Evolutionary conservation across 306 rosid genomes (phyloP), one percentile per base, ranked within the genome.

Genomic region (Cicer yamashitae): DNA sequence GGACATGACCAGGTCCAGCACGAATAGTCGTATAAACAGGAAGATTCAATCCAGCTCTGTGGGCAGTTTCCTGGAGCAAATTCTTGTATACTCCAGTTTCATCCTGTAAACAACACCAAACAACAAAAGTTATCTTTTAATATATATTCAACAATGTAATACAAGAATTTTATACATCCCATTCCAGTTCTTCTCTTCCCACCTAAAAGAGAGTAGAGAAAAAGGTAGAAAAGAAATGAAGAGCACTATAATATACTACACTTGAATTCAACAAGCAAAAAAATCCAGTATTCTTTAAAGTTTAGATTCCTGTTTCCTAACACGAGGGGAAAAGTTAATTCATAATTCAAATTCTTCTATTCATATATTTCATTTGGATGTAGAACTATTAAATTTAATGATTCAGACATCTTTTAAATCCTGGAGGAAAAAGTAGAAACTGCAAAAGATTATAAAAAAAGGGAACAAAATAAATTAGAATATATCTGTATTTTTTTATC

Each of bases 21-120:
- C 88, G 89, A 70, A 87, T 66, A 34, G 96, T 88, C 4, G 81
- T 85, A 84, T 90, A 92, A 75, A 84, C 86, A 73, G 96, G 96
- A 77, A 92, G 96, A 64, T 88, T 81, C 70, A 92, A 64, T 75
- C 97, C 97, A 70, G 96, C 96, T 80, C 92, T 87, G 82, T 92
- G 93, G 77, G 96, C 96, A 74, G 96, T 88, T 78, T 92, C 97
- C 78, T 92, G 96, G 46, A 92, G 96, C 83, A 92, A 87, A 81
- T 90, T 92, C 89, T 92, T 88, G 77, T 92, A 90, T 30, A 92
- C 93, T 78, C 96, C 97, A 0, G 92, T 90, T 72, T 92, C 91
- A 83, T 88, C 96, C 96, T 88, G 85, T 52, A 18, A 22, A 43
- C 15, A 18, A 43, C 15, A 75, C 67, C 67, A 39, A 64, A 57